Base-by-base conservation (phyloP, 2,329 filamentous ascomycete species). In the Aureobasidium mangrovei region DNA sequence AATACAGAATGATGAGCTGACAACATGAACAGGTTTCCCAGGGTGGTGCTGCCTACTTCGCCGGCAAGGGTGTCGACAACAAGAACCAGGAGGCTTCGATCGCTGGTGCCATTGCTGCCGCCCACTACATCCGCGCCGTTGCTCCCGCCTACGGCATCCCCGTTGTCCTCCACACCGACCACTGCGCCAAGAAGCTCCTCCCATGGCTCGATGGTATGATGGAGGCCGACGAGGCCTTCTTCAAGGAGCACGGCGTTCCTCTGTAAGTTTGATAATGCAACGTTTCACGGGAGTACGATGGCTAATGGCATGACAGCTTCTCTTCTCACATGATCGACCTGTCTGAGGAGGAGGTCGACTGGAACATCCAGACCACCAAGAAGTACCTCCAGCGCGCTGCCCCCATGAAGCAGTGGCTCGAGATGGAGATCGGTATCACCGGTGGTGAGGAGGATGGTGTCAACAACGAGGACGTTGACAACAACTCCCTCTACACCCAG, bases 121-220 rank as follows among this genome's bases (percentile, higher is more conserved):
- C 93, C 64, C 88, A 95, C 78, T 97, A 88, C 79, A 89, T 96
- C 77, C 88, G 91, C 69, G 78, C 86, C 63, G 76, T 97, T 66
- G 89, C 93, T 51, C 88, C 91, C 58, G 64, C 81, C 64, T 98
- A 98, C 75, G 89, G 85, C 64, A 77, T 97, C 62, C 91, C 91
- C 67, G 89, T 95, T 64, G 79, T 97, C 65, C 84, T 97, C 57
- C 91, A 96, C 83, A 94, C 91, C 70, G 93, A 98, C 73, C 93
- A 97, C 80, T 95, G 91, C 76, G 91, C 93, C 70, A 97, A 97
- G 87, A 97, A 97, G 85, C 88, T 97, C 57, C 84, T 97, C 56
- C 93, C 93, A 59, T 97, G 91, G 91, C 79, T 97, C 70, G 91
- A 96, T 69, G 91, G 91, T 71, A 91, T 96, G 84, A 75, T 97